Base-by-base conservation (phyloP, 495 filamentous ascomycete species). In the Amphirosellinia nigrospora region DNA sequence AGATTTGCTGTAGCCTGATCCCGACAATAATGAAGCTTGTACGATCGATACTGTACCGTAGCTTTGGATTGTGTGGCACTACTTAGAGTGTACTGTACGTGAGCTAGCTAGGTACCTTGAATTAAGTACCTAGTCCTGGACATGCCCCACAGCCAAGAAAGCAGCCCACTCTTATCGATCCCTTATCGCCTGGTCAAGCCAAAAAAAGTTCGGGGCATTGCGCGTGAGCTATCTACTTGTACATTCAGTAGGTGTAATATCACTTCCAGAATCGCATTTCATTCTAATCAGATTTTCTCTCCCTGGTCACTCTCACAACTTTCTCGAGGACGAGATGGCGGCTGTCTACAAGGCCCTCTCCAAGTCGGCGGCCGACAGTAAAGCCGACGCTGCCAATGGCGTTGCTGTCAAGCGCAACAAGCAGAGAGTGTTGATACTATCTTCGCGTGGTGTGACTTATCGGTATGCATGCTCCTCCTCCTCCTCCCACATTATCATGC, bases 291-390 rank as follows among this genome's bases (percentile, higher is more conserved):
- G 26, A 30, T 45, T 30, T 28, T 38, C 38, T 13, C 45, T 56
- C 26, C 45, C 52, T 28, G n/a, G n/a, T 38, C 1, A 38, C 36
- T 19, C 6, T 32, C 28, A 30, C 60, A 5, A 46, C 4, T 36
- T 36, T 36, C 41, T 1, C 1, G 9, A n/a, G 7, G 13, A 63
- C 73, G 86, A 79, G 68, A 99, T 99, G 96, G 93, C 95, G 23
- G 86, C 95, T 26, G 96, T 97, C 55, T 99, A 97, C 86, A 97
- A 97, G 79, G 89, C 94, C 6, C 77, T 99, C 11, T 95, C 94
- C 1, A 94, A 94, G 80, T 84, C 82, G 62, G 81, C 80, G 50
- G 84, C 84, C 76, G 86, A 83, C 77, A 58, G 55, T 19, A 80
- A 84, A 61, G 73, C 73, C 73, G 86, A 79, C 78, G 71, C 73